Evolutionary conservation across 2,329 filamentous ascomycete species (phyloP), one percentile per base, ranked within the genome.

Genomic region (Trichothecium roseum): DNA sequence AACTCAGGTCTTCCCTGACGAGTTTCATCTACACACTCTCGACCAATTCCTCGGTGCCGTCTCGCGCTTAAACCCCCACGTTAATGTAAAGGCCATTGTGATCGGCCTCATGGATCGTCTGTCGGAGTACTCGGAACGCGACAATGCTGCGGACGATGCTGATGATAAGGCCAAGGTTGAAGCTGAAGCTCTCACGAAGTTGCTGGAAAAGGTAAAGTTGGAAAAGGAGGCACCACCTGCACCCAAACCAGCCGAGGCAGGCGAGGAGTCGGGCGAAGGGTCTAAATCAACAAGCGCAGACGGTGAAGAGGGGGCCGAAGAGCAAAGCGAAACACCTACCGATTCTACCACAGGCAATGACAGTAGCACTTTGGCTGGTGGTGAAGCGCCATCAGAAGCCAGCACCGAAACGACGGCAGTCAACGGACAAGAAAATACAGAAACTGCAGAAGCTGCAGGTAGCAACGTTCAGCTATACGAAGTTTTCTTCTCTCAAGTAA

Each of bases 1-100:
- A 45, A 98, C 89, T 5, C 93, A 98, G 62, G 91, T 96, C 35
- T 98, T 98, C 65, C 91, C 91, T 1, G 91, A 98, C 60, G 91
- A 98, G 54, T 98, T 89, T 56, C 93, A 98, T 59, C 75, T 98
- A 16, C 88, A 98, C 55, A 98, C 91, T 0, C 74, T 98, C 22
- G 91, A 96, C 53, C 83, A 95, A 54, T 85, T 98, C 56, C 76
- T 98, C 24, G 91, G 83, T 8, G 91, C 91, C 6, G 94, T 94
- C 24, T 86, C 89, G 12, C 74, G 89, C 39, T 69, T 98, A 27
- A 95, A 98, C 51, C 91, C 89, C 1, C 85, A 96, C 52, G 91
- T 98, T 50, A 94, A 98, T 47, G 80, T 98, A 62, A 98, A 98
- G 64, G 84, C 84, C 32, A 98, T 98, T 39, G 89, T 98, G 8